A percentile compares a stretch with the other conserved stretches of the same genome.
These are phyloP conservation scores for Dalbergia cochinchinensis DNA, from an alignment of 306 rosid genomes.

Conservation along the genomic window DNA sequence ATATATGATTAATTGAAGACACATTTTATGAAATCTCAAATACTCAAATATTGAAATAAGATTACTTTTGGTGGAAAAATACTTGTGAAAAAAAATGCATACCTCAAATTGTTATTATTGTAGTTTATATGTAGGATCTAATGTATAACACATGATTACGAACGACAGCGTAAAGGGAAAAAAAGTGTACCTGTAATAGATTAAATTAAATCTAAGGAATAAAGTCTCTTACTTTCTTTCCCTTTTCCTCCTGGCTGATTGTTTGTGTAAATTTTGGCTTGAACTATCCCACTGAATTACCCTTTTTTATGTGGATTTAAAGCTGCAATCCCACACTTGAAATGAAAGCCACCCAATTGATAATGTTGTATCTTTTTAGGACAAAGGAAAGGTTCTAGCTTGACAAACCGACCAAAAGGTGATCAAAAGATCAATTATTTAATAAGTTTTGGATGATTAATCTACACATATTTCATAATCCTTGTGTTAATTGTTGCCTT, in stretches of 20 bases:
- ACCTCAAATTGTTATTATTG: not conserved
- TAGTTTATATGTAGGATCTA: not conserved
- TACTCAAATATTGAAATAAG: too few species aligned
- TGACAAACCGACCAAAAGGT: constrained; percentile 52
- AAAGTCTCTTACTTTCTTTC: not conserved
- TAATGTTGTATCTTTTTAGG: constrained; percentile 58
- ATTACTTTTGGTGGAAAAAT: too few species aligned
- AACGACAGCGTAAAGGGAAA: not conserved
- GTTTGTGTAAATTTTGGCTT: not conserved
- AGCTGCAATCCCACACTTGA: constrained; percentile 48
- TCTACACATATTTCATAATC: not conserved
- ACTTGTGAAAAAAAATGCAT: too few species aligned
- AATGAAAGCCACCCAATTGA: constrained; percentile 48
- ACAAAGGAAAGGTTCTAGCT: constrained; percentile 58
- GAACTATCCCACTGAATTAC: constrained; percentile 6
- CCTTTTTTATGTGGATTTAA: constrained; percentile 15
- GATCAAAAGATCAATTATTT: constrained; percentile 27
- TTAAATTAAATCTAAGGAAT: constrained; percentile 14
- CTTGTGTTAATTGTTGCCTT: not conserved
- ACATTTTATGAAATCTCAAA: too few species aligned
- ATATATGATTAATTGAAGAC: too few species aligned
- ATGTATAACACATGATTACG: not conserved
- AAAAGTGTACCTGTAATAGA: not conserved
- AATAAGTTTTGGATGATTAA: not conserved
- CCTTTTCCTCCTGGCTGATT: not conserved